phyloP scores from a whole-genome alignment of 305 asterid species.

The Coffea humblotiana region DNA sequence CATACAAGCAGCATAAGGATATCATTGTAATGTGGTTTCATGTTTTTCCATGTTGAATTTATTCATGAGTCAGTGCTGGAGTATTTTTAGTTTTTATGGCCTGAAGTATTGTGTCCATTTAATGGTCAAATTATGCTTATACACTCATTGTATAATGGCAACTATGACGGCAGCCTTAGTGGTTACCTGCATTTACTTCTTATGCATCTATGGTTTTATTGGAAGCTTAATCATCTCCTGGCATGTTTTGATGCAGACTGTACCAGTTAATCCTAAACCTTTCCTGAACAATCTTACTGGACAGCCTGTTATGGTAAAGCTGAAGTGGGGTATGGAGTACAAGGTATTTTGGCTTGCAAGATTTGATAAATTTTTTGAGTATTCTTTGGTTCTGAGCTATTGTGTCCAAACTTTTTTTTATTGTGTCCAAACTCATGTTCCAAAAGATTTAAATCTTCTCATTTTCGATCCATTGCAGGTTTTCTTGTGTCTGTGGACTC shows the following conservation, averaged over 20 bases:
- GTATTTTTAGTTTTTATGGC: neutral
- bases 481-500: constrained; percentile 82
- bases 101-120: neutral
- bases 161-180: neutral
- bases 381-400: neutral
- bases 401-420: too few relatives aligned
- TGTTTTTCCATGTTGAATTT: neutral
- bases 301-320: constrained; percentile 76
- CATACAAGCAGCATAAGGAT: neutral
- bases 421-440: neutral
- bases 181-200: neutral
- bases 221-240: neutral
- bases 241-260: constrained; percentile 49
- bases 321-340: constrained; percentile 93
- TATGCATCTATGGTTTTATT: neutral
- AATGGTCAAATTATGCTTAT: neutral
- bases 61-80: neutral
- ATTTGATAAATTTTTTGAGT: neutral
- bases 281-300: constrained; percentile 88
- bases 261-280: constrained; percentile 90
- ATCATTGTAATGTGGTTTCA: neutral
- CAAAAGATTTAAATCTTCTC: constrained; percentile 7
- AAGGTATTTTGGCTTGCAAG: constrained; percentile 38
- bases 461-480: constrained; percentile 48
- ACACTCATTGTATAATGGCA: neutral